phyloP scores from a whole-genome alignment of 2,329 filamentous ascomycete genomes.

The Colletotrichum tamarilloi region DNA sequence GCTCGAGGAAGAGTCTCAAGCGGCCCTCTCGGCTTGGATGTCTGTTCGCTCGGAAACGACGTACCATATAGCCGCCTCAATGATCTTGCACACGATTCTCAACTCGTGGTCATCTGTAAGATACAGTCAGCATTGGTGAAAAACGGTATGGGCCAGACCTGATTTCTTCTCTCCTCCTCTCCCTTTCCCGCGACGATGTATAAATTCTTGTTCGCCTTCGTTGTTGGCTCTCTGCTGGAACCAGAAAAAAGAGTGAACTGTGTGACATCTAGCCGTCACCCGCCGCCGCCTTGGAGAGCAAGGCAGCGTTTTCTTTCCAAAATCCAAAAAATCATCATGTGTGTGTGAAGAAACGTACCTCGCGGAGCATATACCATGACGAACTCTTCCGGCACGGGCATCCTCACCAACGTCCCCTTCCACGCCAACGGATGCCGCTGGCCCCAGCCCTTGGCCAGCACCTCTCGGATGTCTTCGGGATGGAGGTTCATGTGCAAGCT shows the following conservation, averaged over 20 bases:
- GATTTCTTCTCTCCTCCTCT: background rate
- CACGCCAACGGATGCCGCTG: slow-evolving; percentile 76
- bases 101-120: slow-evolving; percentile 71
- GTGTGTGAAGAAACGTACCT: slow-evolving; percentile 43
- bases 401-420: slow-evolving; percentile 69
- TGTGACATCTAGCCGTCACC: background rate
- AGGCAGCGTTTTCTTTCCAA: background rate
- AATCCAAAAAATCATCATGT: background rate
- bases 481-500: slow-evolving; percentile 85
- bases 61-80: slow-evolving; percentile 81
- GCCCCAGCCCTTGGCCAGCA: slow-evolving; percentile 83
- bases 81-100: slow-evolving; percentile 73
- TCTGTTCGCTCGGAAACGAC: slow-evolving; percentile 59
- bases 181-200: background rate
- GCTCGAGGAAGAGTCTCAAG: background rate
- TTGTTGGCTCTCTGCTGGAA: background rate
- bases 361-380: slow-evolving; percentile 86
- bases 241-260: background rate
- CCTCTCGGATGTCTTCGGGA: slow-evolving; percentile 77
- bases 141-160: background rate
- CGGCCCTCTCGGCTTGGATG: slow-evolving; percentile 40
- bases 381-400: slow-evolving; percentile 80
- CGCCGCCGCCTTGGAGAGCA: background rate
- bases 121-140: background rate
- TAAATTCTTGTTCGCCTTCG: background rate